Conservation (phyloP, 495 filamentous ascomycete genomes). For the Parachaetomium inaequale region DNA sequence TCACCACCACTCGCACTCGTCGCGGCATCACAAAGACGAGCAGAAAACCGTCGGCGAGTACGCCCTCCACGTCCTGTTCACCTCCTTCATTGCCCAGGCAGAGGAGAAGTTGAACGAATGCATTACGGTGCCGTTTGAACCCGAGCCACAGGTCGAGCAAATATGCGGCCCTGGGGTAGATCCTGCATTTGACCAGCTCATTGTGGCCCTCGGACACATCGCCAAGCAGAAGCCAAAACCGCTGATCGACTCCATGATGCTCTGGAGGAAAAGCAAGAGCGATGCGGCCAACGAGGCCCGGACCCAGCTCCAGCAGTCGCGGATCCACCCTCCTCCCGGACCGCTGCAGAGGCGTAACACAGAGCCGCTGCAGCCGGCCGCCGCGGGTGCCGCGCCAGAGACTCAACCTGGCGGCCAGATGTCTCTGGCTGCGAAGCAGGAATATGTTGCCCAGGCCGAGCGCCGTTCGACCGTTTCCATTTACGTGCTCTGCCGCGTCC, state of each 20-base stretch:
- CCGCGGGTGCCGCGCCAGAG: conserved; percentile 6
- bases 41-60: conserved; percentile 93
- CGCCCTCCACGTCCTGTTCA: conserved; percentile 93
- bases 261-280: conserved; percentile 92
- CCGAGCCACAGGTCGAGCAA: conserved; percentile 75
- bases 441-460: conserved; percentile 71
- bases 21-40: conserved; percentile 66
- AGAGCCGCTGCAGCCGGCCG: conserved; percentile 42
- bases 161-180: conserved; percentile 90
- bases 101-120: conserved; percentile 90
- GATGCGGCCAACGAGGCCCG: conserved; percentile 69
- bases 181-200: conserved; percentile 89
- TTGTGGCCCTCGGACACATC: conserved; percentile 88
- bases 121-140: conserved; percentile 66
- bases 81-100: conserved; percentile 80
- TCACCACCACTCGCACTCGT: conserved; percentile 81
- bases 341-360: conserved; percentile 47
- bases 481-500: conserved; percentile 87
- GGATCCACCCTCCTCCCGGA: conserved; percentile 27
- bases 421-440: conserved; percentile 57
- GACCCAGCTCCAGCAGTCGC: conserved; percentile 60
- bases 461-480: conserved; percentile 87
- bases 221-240: conserved; percentile 89
- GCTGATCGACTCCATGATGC: conserved; percentile 95
- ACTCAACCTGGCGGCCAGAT: conserved; percentile 25